A percentile compares a stretch with the other conserved stretches of the same genome.
phyloP scores from a whole-genome alignment of 1,284 basidiomycete genomes.

The Papiliotrema flavescens region DNA sequence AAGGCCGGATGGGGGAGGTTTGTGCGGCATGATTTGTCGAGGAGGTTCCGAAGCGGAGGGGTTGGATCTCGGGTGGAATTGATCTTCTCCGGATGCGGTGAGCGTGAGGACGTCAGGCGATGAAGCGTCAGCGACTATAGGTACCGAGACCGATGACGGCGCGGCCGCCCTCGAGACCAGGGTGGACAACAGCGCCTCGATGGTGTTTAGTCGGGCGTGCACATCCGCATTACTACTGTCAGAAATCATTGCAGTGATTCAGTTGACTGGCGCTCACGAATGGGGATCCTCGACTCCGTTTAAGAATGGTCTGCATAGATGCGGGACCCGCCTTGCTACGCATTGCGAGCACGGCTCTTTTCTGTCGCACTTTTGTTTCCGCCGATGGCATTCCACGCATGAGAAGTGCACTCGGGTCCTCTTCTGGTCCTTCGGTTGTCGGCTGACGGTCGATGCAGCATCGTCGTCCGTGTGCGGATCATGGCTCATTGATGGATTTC shows the following conservation, averaged over 20 bases:
- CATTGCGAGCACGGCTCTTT: conserved; percentile 51
- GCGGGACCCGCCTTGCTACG: conserved; percentile 48
- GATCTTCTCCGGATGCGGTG: conserved; percentile 36
- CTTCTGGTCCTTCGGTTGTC: conserved; percentile 25
- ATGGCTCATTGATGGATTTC: conserved; percentile 20
- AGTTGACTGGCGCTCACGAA: conserved; percentile 28
- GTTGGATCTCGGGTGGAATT: conserved; percentile 38
- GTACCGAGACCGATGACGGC: conserved; percentile 2
- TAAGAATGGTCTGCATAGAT: conserved; percentile 50
- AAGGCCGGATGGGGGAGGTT: conserved; percentile 44
- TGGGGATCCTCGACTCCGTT: conserved; percentile 51
- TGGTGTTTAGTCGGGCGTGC: conserved; percentile 44
- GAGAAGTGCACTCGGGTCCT: conserved; percentile 48
- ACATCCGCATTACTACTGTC: conserved; percentile 44
- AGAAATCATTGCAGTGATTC: not conserved
- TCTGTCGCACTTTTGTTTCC: conserved; percentile 48
- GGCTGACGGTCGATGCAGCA: conserved; percentile 18
- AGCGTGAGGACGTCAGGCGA: conserved; percentile 39
- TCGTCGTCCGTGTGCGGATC: conserved; percentile 36
- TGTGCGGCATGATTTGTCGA: conserved; percentile 32
- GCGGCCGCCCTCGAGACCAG: conserved; percentile 30
- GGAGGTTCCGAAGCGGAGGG: conserved; percentile 17
- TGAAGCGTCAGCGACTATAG: conserved; percentile 14
- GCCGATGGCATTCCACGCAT: conserved; percentile 49
- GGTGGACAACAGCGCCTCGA: conserved; percentile 45